Evolutionary conservation across 768 basidiomycete species (phyloP).

Genomic region (Calocybe gangraenosa): DNA sequence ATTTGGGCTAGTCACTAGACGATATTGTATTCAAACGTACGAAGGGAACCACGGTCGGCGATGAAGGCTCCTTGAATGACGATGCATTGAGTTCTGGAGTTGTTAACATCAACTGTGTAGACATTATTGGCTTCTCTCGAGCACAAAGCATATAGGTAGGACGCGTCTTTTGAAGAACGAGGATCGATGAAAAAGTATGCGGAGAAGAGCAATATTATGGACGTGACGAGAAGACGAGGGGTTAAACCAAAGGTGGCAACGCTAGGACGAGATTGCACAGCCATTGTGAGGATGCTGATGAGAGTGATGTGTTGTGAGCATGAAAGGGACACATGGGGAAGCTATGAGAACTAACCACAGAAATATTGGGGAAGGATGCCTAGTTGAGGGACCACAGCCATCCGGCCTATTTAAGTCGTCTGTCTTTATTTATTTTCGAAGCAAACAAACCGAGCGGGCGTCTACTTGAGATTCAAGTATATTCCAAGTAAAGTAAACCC

Average conservation of each 20-base stretch:
- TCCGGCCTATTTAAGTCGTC: no score
- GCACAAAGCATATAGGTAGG: constrained; percentile 54
- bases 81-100: constrained; percentile 57
- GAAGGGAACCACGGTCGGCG: constrained; percentile 48
- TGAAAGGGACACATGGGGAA: not conserved
- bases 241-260: not conserved
- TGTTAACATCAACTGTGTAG: constrained; percentile 62
- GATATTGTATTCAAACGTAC: constrained; percentile 33
- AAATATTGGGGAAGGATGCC: no score
- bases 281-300: no score
- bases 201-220: constrained; percentile 9
- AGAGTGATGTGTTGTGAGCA: not conserved
- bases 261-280: not conserved
- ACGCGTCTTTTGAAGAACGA: not conserved
- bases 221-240: constrained; percentile 2
- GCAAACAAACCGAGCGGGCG: no score
- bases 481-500: no score
- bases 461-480: no score
- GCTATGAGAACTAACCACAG: not conserved
- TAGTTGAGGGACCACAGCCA: no score
- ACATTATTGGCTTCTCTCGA: constrained; percentile 46
- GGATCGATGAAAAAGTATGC: constrained; percentile 11
- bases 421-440: no score
- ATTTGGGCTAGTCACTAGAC: constrained; percentile 1
- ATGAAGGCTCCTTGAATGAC: constrained; percentile 51